A percentile compares a stretch with the other conserved stretches of the same genome.
These are phyloP conservation scores for Hypoxylon sp. DNA, from an alignment of 2,329 filamentous ascomycete genomes.

Conservation along the genomic window DNA sequence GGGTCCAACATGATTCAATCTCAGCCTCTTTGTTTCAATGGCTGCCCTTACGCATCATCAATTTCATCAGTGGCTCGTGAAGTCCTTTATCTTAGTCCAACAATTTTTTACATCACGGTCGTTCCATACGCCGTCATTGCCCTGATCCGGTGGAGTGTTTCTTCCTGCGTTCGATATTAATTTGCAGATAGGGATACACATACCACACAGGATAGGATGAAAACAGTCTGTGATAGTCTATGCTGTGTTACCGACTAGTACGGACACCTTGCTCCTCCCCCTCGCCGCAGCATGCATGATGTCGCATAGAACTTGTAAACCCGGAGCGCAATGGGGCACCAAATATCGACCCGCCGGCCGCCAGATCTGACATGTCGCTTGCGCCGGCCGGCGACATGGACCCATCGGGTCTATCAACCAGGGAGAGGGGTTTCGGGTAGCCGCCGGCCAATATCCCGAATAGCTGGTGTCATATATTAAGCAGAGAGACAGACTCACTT, in stretches of 20 bases:
- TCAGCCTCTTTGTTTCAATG: conserved; percentile 23
- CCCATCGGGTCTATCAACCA: conserved; percentile 28
- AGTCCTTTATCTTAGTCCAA: background rate
- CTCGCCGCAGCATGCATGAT: no score
- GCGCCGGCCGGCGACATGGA: conserved; percentile 37
- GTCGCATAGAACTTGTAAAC: conserved; percentile 7
- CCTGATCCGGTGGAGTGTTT: conserved; percentile 6
- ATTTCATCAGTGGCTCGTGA: conserved; percentile 21
- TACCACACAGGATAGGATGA: no score
- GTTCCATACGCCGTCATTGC: conserved; percentile 1
- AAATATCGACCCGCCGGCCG: conserved; percentile 25
- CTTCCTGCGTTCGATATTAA: no score
- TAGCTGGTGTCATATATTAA: conserved; percentile 9
- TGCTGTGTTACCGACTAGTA: conserved; percentile 13
- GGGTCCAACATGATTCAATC: conserved; percentile 18
- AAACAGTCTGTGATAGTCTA: no score
- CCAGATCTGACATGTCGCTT: conserved; percentile 44
- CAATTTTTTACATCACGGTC: conserved; percentile 25
- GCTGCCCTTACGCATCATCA: conserved; percentile 22
- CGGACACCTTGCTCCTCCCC: conserved; percentile 13
- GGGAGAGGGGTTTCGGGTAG: conserved; percentile 32
- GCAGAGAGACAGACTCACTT: conserved; percentile 1
- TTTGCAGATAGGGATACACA: no score
- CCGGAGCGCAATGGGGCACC: conserved; percentile 23
- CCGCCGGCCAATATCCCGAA: conserved; percentile 32